These are phyloP conservation scores for Backusella westeae DNA, from an alignment of 192 early-diverging fungal genomes.

Conservation along the genomic window DNA sequence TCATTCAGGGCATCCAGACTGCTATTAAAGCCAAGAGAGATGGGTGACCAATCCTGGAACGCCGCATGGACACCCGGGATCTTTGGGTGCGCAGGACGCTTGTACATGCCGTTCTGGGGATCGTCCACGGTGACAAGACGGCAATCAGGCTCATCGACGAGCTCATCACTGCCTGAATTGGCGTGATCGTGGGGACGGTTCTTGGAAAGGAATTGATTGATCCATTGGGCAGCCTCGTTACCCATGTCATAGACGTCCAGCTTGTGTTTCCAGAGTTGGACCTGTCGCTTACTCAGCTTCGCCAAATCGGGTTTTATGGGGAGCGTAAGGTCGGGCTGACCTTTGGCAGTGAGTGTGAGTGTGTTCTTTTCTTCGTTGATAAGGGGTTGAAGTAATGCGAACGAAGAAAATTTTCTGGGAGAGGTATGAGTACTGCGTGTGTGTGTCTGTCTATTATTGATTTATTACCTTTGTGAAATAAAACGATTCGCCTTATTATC, in stretches of 20 bases:
- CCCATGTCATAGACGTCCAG: constrained; percentile 62
- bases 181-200: constrained; percentile 14
- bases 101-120: constrained; percentile 17
- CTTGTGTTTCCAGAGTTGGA: constrained; percentile 38
- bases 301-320: constrained; percentile 25
- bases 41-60: constrained; percentile 33
- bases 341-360: constrained; percentile 10
- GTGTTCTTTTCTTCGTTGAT: constrained; percentile 7
- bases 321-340: constrained; percentile 5
- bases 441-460: neutral
- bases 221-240: constrained; percentile 57
- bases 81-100: constrained; percentile 28
- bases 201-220: constrained; percentile 35
- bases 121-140: constrained; percentile 29
- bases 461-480: constrained; percentile 33
- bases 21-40: constrained; percentile 26
- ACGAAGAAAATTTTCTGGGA: constrained; percentile 26
- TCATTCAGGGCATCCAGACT: constrained; percentile 24
- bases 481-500: constrained; percentile 34
- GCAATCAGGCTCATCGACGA: neutral
- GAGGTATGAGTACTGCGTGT: neutral
- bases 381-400: constrained; percentile 22
- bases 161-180: neutral
- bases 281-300: constrained; percentile 16
- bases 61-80: constrained; percentile 27